These are phyloP conservation scores for Tubosaeta sp. DNA, from an alignment of 768 basidiomycete genomes.

Conservation along the genomic window DNA sequence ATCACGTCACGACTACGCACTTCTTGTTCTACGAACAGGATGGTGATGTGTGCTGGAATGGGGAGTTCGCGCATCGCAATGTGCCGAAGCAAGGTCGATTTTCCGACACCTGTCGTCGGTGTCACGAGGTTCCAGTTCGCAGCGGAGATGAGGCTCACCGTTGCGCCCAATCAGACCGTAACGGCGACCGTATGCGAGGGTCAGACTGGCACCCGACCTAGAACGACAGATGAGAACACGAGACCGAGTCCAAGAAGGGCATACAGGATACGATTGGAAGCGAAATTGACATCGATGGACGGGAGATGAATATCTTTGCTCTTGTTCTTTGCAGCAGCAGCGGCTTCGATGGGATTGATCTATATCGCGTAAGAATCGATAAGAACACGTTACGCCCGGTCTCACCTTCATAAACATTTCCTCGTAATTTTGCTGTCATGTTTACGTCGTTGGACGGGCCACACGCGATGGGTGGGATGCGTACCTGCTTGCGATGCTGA, in stretches of 20 bases:
- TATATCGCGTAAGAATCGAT: conserved; percentile 21
- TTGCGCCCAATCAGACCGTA: conserved; percentile 92
- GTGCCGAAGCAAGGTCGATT: conserved; percentile 91
- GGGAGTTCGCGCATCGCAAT: conserved; percentile 94
- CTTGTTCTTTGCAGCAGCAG: conserved; percentile 79
- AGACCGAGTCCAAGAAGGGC: conserved; percentile 9
- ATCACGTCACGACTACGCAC: conserved; percentile 34
- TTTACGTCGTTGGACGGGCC: not conserved
- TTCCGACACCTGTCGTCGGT: conserved; percentile 69
- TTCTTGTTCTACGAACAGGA: conserved; percentile 98
- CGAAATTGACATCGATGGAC: conserved; percentile 95
- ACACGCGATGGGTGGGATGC: conserved; percentile 5
- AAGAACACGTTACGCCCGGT: not conserved
- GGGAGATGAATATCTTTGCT: conserved; percentile 96
- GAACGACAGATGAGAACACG: conserved; percentile 3
- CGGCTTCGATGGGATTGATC: conserved; percentile 91
- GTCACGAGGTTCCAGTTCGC: not conserved
- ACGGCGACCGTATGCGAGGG: conserved; percentile 82
- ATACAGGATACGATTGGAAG: conserved; percentile 88
- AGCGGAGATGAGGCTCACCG: conserved; percentile 35
- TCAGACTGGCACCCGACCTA: conserved; percentile 81
- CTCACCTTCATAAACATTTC: conserved; percentile 96
- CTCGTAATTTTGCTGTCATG: conserved; percentile 87
- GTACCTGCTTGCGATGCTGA: conserved; percentile 83
- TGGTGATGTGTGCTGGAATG: conserved; percentile 92